Evolutionary conservation across 306 rosid species (phyloP).

Genomic region (Mucuna pruriens): DNA sequence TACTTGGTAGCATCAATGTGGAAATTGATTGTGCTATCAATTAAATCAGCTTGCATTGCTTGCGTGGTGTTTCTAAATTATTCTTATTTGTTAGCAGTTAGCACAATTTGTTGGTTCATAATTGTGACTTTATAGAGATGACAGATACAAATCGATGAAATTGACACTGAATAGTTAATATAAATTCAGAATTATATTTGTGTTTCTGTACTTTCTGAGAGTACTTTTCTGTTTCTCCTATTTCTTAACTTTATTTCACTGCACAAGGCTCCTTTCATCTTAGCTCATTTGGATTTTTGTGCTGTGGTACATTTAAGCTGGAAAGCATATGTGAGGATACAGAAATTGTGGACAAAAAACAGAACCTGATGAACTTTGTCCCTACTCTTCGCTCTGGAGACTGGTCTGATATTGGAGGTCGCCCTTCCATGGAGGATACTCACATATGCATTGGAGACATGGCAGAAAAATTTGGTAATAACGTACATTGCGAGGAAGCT

Average conservation of each 20-base stretch:
- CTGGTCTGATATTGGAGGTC: constrained; percentile 89
- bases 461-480: constrained; percentile 66
- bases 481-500: constrained; percentile 51
- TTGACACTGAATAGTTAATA: background rate
- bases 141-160: background rate
- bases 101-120: constrained; percentile 27
- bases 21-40: background rate
- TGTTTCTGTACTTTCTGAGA: background rate
- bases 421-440: constrained; percentile 87
- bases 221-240: constrained; percentile 21
- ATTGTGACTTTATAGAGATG: background rate
- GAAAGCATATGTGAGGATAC: constrained; percentile 91
- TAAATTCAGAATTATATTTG: background rate
- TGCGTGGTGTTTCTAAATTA: background rate
- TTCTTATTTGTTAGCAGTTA: background rate
- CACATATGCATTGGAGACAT: constrained; percentile 86
- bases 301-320: constrained; percentile 53
- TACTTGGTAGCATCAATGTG: background rate
- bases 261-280: constrained; percentile 13
- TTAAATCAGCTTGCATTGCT: background rate
- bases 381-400: constrained; percentile 89
- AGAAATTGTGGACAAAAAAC: constrained; percentile 63
- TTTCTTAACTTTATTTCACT: background rate
- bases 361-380: constrained; percentile 51
- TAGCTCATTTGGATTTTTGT: constrained; percentile 2